Base-by-base conservation (phyloP, 1,284 basidiomycete species). In the Phylloboletellus chloephorus region DNA sequence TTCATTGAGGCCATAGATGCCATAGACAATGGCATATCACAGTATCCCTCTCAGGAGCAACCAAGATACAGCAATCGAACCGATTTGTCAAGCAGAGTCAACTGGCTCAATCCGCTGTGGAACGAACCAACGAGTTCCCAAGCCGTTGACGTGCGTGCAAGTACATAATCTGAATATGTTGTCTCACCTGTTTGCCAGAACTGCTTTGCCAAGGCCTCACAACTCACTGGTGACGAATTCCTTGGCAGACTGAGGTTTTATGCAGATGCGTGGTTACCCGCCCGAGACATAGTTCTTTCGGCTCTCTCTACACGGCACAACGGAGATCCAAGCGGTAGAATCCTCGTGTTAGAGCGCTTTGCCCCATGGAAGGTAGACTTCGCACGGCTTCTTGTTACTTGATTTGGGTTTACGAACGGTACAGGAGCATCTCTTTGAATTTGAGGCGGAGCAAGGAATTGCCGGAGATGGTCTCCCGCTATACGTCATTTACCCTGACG, bases 1-100 rank as follows among this genome's bases (percentile, higher is more conserved):
- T 91, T 94, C 60, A 86, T 97, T 37, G 92, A 97, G 67, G 90
- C 87, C 11, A 86, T 98, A 52, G 95, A 98, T 65, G 95, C 79
- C 7, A 88, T 94, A 59, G 95, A 98, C 69, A 97, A 97, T 57
- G 93, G 93, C n/a, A 76, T 97, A 52, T 75, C 79, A 8, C 85
- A 89, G 54, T 90, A 86, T 59, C 72, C 73, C 8, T 67, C 60
- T 5, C 75, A 81, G 38, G 58, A 81, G 28, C 67, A 77, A 46
- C 76, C 85, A 12, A 73, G 68, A 44, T 97, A 96, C 67, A 73
- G 74, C 51, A 79, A 69, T 52, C 71, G 79, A 41, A 93, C 92
- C 13, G 88, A 94, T 64, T 67, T 97, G 11, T 85, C 84, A 13
- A 80, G 78, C 49, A 81, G 93, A 44, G 85, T 97, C 20, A 77